Evolutionary conservation across 768 basidiomycete species (phyloP), one percentile per base, ranked within the genome.

Genomic region (Kwoniella sp.): DNA sequence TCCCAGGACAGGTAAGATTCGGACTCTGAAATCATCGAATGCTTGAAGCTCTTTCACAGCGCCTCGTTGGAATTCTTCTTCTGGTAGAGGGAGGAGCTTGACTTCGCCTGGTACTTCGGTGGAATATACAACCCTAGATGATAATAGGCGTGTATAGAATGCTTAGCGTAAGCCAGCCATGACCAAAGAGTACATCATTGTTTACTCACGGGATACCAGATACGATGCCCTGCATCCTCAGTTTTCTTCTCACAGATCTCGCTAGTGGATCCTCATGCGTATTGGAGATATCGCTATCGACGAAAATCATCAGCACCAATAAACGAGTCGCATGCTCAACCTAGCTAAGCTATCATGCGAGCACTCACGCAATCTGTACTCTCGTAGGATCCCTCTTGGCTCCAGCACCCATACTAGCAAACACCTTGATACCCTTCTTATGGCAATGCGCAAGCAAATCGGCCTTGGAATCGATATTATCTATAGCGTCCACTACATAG

Each of bases 401-500:
- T 13, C 93, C 88, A 2, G 94, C 91, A 27, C 96, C 96, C 92
- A 99, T 96, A 25, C 92, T 92, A 0, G 94, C 92, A 80, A 98
- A 96, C 19, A 90, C 91, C 83, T 90, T 92, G 79, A 98, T 87
- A 19, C 83, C 76, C 67, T 88, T 83, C 59, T 88, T 85, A 71
- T 90, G 85, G 72, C 95, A 99, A 79, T 94, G 89, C 61, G 90
- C 87, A 8, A 99, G 84, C 48, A 98, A 83, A 72, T 98, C 94
- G 12, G 96, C 92, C 78, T 99, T 98, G 0, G 95, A 95, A 51
- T 90, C 86, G 66, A 98, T 95, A 75, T 99, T 98, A 81, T 98
- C 95, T 63, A 98, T 99, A 5, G 93, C 93, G 79, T 99, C 95
- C 87, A 99, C 85, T 22, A 98, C 95, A 91, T 93, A 99, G 73